Evolutionary conservation across 352 stramenopile species (phyloP).

Genomic region (Globisporangium yorkense): DNA sequence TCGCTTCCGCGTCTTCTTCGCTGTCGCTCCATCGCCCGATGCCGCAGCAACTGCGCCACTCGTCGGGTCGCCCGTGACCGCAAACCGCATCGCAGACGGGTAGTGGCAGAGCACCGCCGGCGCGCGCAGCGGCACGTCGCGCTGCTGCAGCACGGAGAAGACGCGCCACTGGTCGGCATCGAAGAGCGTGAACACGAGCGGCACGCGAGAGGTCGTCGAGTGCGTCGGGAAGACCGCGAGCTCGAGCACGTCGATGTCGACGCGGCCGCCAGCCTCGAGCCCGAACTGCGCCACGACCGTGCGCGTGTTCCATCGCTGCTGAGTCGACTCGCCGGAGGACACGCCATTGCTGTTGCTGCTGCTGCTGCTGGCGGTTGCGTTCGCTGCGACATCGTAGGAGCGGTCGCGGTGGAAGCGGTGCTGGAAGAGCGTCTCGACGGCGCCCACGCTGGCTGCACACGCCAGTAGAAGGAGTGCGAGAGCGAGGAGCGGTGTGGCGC

Average conservation of each 20-base stretch:
- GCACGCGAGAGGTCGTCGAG: slow-evolving; percentile 9
- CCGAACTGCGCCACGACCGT: slow-evolving; percentile 48
- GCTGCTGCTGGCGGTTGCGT: neutral
- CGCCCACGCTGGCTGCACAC: neutral
- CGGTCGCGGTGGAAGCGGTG: slow-evolving; percentile 11
- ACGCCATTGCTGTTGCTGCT: neutral
- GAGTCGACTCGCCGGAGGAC: neutral
- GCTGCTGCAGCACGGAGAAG: slow-evolving; percentile 52
- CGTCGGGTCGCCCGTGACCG: slow-evolving; percentile 12
- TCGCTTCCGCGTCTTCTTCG: neutral
- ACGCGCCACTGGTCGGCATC: slow-evolving; percentile 55
- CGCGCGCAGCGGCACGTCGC: slow-evolving; percentile 50
- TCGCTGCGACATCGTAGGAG: neutral
- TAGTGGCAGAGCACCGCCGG: slow-evolving; percentile 57
- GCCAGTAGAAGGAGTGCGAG: neutral
- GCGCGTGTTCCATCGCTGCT: slow-evolving; percentile 53
- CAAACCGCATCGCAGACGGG: slow-evolving; percentile 39
- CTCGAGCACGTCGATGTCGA: slow-evolving; percentile 36
- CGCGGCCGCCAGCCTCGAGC: slow-evolving; percentile 39
- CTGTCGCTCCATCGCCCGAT: neutral
- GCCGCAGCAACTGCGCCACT: neutral
- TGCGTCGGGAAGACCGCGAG: slow-evolving; percentile 11
- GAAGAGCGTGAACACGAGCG: slow-evolving; percentile 54
- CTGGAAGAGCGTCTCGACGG: slow-evolving; percentile 7
- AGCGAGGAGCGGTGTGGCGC: neutral